Conservation (phyloP, 1,139 yeast species). For the Lodderomyces parapsilosis region DNA sequence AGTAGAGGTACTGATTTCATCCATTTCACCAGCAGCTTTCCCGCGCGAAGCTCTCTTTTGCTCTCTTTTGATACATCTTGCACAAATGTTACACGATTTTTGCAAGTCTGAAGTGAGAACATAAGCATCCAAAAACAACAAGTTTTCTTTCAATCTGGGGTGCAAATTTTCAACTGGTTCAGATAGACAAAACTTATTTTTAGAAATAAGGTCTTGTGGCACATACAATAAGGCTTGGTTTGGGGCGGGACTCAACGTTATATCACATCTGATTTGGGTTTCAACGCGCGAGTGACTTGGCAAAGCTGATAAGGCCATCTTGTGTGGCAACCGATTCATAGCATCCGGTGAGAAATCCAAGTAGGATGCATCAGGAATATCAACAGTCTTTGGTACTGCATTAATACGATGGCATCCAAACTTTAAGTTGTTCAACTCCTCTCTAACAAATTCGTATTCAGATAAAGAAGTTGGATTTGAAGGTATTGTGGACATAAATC, state of each 20-base stretch:
- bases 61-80: slow-evolving; percentile 87
- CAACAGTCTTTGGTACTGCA: slow-evolving; percentile 35
- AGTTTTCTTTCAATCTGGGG: slow-evolving; percentile 47
- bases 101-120: slow-evolving; percentile 55
- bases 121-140: slow-evolving; percentile 65
- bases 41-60: slow-evolving; percentile 90
- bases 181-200: slow-evolving; percentile 72
- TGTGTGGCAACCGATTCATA: slow-evolving; percentile 54
- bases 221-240: slow-evolving; percentile 68
- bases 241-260: slow-evolving; percentile 72
- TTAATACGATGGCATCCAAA: slow-evolving; percentile 52
- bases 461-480: slow-evolving; percentile 8
- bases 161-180: slow-evolving; percentile 44
- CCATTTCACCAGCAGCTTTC: slow-evolving; percentile 50
- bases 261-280: slow-evolving; percentile 81
- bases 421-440: slow-evolving; percentile 52
- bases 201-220: slow-evolving; percentile 84
- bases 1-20: slow-evolving; percentile 9
- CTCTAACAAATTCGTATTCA: slow-evolving; percentile 35
- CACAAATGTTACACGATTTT: slow-evolving; percentile 73
- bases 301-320: slow-evolving; percentile 56
- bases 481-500: not conserved
- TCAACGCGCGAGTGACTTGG: slow-evolving; percentile 89
- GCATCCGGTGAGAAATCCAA: slow-evolving; percentile 38
- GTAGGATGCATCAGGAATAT: slow-evolving; percentile 31